These are phyloP conservation scores for Saturnispora hagleri DNA, from an alignment of 805 yeast species.

Conservation along the genomic window DNA sequence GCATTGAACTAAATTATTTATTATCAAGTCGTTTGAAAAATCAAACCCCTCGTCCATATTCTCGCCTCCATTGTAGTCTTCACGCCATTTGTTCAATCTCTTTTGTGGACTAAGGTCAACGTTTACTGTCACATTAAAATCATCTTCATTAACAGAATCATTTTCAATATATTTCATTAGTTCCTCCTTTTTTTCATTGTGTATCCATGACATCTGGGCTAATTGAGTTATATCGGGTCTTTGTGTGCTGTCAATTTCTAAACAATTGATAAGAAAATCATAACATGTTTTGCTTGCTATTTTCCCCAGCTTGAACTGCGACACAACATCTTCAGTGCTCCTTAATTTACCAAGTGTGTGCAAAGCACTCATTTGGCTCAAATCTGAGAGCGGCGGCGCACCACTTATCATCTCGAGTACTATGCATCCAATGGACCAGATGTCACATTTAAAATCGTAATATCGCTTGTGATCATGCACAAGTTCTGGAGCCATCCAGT, in stretches of 20 bases:
- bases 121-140: background rate
- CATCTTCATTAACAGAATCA: background rate
- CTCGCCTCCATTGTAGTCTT: background rate
- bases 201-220: background rate
- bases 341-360: slow-evolving; percentile 78
- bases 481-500: slow-evolving; percentile 99
- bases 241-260: slow-evolving; percentile 43
- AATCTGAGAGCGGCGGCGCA: slow-evolving; percentile 75
- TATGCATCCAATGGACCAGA: slow-evolving; percentile 95
- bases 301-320: background rate
- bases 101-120: background rate
- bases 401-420: slow-evolving; percentile 79
- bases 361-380: slow-evolving; percentile 68
- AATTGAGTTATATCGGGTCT: background rate
- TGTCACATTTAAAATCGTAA: slow-evolving; percentile 80
- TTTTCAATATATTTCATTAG: background rate
- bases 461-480: slow-evolving; percentile 41
- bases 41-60: background rate
- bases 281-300: slow-evolving; percentile 7
- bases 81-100: background rate
- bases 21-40: background rate
- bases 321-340: slow-evolving; percentile 56
- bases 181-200: background rate
- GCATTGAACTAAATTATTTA: background rate
- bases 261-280: slow-evolving; percentile 51